Base-by-base conservation (phyloP, 2,329 filamentous ascomycete genomes). In the Ophiostoma tasmaniense region DNA sequence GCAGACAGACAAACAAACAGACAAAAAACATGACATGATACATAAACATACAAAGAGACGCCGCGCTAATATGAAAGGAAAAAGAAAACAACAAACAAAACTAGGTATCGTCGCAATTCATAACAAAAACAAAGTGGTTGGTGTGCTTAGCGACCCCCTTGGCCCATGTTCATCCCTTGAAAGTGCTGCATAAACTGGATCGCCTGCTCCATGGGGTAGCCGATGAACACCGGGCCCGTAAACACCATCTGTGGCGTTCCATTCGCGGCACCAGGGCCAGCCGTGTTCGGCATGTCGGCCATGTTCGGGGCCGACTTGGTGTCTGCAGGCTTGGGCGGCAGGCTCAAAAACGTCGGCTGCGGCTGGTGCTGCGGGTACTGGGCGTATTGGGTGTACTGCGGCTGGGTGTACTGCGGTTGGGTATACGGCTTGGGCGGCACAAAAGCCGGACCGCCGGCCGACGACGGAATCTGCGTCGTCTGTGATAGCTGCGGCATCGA, bases 221-320 rank as follows among this genome's bases (percentile, higher is more conserved):
- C 94, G 74, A 98, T 92, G 75, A 97, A 97, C 0, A 97, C 93
- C 0, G 94, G 94, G 0, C 94, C 94, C 10, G 91, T 96, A 76
- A 97, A 97, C 0, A 96, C 83, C 85, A 97, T 90, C 74, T 90
- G 89, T 11, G 91, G 89, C 11, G 91, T 69, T 7, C 35, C 64
- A 14, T 37, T 28, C 7, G 45, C 52, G 10, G 59, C 39, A 17
- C 11, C 45, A 14, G 42, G 62, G 25, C 66, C 52, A 11, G 61
- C 20, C 17, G 62, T 45, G 25, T n/a, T 39, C 86, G 11, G 17
- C 7, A 28, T 11, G 72, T 69, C 28, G 22, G 35, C 6, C 42
- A 45, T 45, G 42, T 55, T 28, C n/a, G 50, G n/a, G 2, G 50
- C 10, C 2, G 22, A 55, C n/a, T 25, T 55, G 50, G 50, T 28